Evolutionary conservation across 768 basidiomycete genomes (phyloP).

Genomic region (Pseudohyphozyma bogoriensis): DNA sequence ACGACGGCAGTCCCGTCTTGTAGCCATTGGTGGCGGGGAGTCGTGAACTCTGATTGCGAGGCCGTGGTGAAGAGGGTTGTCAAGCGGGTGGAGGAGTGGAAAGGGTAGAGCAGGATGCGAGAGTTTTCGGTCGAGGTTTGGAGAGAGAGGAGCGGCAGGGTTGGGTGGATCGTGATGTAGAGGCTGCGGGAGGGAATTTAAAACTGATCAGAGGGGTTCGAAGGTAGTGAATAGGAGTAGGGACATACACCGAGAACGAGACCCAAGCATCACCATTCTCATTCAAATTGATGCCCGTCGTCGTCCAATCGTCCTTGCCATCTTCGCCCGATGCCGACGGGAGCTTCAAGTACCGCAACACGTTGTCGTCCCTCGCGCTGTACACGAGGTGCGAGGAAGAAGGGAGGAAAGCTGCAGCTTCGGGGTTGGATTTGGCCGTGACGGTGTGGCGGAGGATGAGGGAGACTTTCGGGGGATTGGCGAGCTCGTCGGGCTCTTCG

Average conservation of each 20-base stretch:
- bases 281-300: slow-evolving; percentile 31
- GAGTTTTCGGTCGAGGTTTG: slow-evolving; percentile 29
- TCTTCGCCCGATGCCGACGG: background rate
- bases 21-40: slow-evolving; percentile 32
- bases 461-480: background rate
- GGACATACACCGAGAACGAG: slow-evolving; percentile 28
- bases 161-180: slow-evolving; percentile 24
- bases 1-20: slow-evolving; percentile 26
- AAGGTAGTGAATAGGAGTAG: too few species aligned
- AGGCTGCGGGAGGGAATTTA: slow-evolving; percentile 5
- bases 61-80: slow-evolving; percentile 28
- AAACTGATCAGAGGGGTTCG: too few species aligned
- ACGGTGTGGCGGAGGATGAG: slow-evolving; percentile 17
- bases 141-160: slow-evolving; percentile 25
- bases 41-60: slow-evolving; percentile 29
- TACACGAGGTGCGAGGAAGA: slow-evolving; percentile 16
- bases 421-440: slow-evolving; percentile 29
- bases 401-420: slow-evolving; percentile 32
- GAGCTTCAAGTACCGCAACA: slow-evolving; percentile 31
- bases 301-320: background rate
- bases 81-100: slow-evolving; percentile 27
- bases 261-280: slow-evolving; percentile 32
- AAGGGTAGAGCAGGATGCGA: slow-evolving; percentile 34
- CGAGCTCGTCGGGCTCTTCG: slow-evolving; percentile 26
- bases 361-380: slow-evolving; percentile 31